Evolutionary conservation across 441 rosid genomes (phyloP).

Genomic region (Erodium chrysanthum): DNA sequence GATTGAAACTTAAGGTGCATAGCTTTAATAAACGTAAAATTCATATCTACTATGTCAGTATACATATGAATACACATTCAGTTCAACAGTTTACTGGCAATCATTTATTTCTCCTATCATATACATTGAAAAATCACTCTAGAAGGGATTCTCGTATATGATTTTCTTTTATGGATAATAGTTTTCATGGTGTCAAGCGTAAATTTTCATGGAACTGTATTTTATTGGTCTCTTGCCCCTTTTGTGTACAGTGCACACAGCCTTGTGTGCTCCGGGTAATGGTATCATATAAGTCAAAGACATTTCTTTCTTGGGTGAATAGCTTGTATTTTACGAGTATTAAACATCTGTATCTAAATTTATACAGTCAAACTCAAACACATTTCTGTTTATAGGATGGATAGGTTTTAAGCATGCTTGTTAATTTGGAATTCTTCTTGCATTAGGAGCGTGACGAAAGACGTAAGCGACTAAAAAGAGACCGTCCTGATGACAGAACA

Average conservation of each 20-base stretch:
- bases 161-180: not conserved
- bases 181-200: not conserved
- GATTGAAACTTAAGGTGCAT: constrained; percentile 1
- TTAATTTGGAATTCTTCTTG: constrained; percentile 5
- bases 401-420: not conserved
- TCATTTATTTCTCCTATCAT: not conserved
- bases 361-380: not conserved
- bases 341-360: not conserved
- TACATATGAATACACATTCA: not conserved
- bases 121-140: not conserved
- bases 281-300: not conserved
- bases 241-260: not conserved
- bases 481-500: constrained; percentile 49
- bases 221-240: not conserved
- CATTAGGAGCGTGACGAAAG: constrained; percentile 93
- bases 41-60: not conserved
- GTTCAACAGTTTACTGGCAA: not conserved
- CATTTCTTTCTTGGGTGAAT: not conserved
- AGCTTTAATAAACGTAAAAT: not conserved
- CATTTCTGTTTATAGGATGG: not conserved
- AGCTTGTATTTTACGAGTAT: not conserved
- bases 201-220: not conserved
- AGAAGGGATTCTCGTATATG: not conserved
- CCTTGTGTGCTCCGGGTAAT: not conserved
- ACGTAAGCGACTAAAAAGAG: constrained; percentile 60